Conservation (phyloP, 2,329 filamentous ascomycete genomes). For the Diaporthe citrichinensis region DNA sequence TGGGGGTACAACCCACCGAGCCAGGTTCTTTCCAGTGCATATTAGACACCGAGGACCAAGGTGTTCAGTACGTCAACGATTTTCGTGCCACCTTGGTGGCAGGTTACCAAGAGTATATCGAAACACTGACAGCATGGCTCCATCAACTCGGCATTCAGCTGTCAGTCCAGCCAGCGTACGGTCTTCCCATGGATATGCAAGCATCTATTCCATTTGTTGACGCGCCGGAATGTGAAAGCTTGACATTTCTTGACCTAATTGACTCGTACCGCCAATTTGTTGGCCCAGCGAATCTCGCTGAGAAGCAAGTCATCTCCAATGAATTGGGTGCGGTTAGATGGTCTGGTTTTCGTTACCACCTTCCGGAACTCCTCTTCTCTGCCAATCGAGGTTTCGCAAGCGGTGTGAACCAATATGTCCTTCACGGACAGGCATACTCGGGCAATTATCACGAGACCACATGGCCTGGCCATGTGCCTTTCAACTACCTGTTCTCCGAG, state of each 20-base stretch:
- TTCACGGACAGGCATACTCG: not conserved
- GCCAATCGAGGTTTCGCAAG: not conserved
- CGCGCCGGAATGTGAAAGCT: not conserved
- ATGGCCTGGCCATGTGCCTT: not conserved
- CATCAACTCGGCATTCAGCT: not conserved
- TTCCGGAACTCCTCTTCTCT: not conserved
- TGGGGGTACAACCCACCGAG: not conserved
- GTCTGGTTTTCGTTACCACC: not conserved
- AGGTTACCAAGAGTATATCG: not conserved
- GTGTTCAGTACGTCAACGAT: not conserved
- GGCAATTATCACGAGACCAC: not conserved
- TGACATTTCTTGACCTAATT: not conserved
- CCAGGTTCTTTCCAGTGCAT: not conserved
- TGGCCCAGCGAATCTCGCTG: not conserved
- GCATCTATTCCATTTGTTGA: not conserved
- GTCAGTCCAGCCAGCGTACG: constrained; percentile 1
- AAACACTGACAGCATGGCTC: not conserved
- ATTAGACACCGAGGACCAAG: not conserved
- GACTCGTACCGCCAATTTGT: not conserved
- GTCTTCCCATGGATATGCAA: not conserved
- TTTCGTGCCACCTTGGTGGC: not conserved
- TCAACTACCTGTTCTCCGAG: not conserved
- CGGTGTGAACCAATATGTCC: not conserved
- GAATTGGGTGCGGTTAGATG: not conserved
- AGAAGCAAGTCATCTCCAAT: not conserved